These are phyloP conservation scores for Plantago elongata DNA, from an alignment of 257 asterid genomes.

Conservation along the genomic window DNA sequence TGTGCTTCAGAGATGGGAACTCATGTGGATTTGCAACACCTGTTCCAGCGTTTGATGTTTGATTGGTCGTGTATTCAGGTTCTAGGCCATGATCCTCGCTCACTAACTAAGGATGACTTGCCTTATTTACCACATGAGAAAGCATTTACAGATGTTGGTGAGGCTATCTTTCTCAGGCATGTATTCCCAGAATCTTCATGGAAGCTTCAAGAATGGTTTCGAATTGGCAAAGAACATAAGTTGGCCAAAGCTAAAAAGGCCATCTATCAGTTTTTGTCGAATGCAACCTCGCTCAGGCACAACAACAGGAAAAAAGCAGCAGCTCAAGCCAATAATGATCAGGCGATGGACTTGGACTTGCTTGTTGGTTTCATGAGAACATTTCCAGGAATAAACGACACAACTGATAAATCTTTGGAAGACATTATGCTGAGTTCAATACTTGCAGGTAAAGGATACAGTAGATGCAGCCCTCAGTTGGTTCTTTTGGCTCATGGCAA, in stretches of 20 bases:
- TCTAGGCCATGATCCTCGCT: conserved; percentile 33
- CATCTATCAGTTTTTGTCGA: too few relatives aligned
- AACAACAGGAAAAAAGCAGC: too few relatives aligned
- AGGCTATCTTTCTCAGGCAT: conserved; percentile 24
- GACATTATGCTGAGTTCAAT: conserved; percentile 22
- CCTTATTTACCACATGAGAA: conserved; percentile 23
- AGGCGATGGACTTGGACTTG: conserved; percentile 9
- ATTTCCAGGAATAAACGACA: not conserved
- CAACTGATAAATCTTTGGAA: conserved; percentile 4
- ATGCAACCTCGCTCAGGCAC: too few relatives aligned
- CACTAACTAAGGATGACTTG: conserved; percentile 12
- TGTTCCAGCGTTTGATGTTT: conserved; percentile 28
- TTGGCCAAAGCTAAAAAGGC: conserved; percentile 14
- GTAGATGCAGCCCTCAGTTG: conserved; percentile 27
- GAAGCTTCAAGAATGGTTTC: conserved; percentile 26
- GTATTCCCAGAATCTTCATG: conserved; percentile 24
- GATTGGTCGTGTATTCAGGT: conserved; percentile 26
- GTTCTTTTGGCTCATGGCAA: conserved; percentile 33
- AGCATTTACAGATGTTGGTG: conserved; percentile 30
- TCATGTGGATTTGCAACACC: conserved; percentile 31
- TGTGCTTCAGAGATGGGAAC: conserved; percentile 5
- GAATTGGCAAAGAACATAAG: conserved; percentile 26
- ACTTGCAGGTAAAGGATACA: conserved; percentile 35
- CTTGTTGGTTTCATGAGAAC: conserved; percentile 17
- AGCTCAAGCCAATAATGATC: too few relatives aligned